phyloP scores from a whole-genome alignment of 345 rosid species.

The Carallia pectinifolia region DNA sequence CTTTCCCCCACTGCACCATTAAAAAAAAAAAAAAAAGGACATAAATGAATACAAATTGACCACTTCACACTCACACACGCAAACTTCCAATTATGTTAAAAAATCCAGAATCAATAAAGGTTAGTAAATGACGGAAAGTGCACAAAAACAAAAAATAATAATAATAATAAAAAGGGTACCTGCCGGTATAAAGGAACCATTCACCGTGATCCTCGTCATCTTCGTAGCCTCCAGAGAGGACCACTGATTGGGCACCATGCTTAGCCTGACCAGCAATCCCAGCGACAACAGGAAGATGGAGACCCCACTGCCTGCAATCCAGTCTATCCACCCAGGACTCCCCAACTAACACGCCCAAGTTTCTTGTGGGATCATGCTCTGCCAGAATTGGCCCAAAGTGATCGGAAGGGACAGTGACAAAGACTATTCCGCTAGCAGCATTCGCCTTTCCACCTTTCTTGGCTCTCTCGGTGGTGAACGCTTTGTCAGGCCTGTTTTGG shows the following conservation, averaged over 20 bases:
- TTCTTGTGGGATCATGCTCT: conserved; percentile 61
- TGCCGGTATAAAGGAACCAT: conserved; percentile 80
- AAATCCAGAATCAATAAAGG: no score
- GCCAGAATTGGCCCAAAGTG: conserved; percentile 71
- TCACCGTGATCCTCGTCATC: conserved; percentile 87
- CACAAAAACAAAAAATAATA: no score
- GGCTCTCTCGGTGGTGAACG: conserved; percentile 68
- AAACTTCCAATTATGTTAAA: background rate
- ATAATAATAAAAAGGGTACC: conserved; percentile 28
- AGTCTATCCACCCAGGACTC: conserved; percentile 59
- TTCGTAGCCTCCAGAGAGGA: conserved; percentile 64
- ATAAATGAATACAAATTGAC: no score
- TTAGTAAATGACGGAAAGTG: background rate
- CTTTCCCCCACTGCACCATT: conserved; percentile 64
- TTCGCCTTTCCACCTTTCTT: conserved; percentile 65
- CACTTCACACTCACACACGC: background rate
- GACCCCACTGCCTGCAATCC: conserved; percentile 75
- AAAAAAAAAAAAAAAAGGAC: no score
- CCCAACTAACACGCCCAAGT: conserved; percentile 68
- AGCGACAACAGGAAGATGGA: conserved; percentile 60
- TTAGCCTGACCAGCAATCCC: conserved; percentile 66
- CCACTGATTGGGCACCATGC: conserved; percentile 71
- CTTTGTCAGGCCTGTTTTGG: conserved; percentile 57
- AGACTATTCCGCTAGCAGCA: conserved; percentile 78
- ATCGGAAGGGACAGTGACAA: conserved; percentile 56